Percentiles rank a stretch among this genome's conserved stretches.
Evolutionary conservation across 2,329 filamentous ascomycete species (phyloP).

Genomic region (Gyromitra esculenta): DNA sequence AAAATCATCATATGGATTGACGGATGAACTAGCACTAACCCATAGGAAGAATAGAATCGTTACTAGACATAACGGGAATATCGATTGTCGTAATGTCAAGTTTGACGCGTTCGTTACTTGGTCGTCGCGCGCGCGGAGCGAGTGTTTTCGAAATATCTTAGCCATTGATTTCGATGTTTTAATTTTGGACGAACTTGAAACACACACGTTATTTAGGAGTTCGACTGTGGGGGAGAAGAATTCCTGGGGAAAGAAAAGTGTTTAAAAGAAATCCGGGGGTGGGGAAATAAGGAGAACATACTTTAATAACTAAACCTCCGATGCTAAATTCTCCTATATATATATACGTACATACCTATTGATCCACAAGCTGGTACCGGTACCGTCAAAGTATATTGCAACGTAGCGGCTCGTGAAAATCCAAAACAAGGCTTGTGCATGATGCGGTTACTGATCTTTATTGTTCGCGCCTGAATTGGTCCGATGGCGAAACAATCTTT

Average conservation of each 20-base stretch:
- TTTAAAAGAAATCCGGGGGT: neutral
- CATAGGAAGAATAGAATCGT: constrained; percentile 73
- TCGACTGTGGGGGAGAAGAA: neutral
- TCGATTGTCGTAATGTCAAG: constrained; percentile 73
- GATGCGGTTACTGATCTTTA: neutral
- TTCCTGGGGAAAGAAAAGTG: neutral
- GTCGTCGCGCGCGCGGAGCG: constrained; percentile 41
- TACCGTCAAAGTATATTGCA: neutral
- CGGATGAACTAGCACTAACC: constrained; percentile 68
- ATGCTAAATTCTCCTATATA: neutral
- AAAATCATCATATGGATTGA: constrained; percentile 61
- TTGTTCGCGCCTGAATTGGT: constrained; percentile 2
- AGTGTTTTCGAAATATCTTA: constrained; percentile 50
- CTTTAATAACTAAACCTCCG: neutral
- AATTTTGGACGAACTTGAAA: neutral
- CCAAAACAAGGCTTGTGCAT: neutral
- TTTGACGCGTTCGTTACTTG: constrained; percentile 68
- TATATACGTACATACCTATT: neutral
- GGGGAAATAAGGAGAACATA: neutral
- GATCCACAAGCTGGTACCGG: neutral
- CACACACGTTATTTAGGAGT: neutral
- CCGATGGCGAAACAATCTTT: neutral
- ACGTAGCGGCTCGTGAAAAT: neutral
- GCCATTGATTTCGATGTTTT: constrained; percentile 18
- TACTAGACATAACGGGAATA: constrained; percentile 73